These are phyloP conservation scores for Wickerhamiella brachini DNA, from an alignment of 805 yeast genomes.

Conservation along the genomic window DNA sequence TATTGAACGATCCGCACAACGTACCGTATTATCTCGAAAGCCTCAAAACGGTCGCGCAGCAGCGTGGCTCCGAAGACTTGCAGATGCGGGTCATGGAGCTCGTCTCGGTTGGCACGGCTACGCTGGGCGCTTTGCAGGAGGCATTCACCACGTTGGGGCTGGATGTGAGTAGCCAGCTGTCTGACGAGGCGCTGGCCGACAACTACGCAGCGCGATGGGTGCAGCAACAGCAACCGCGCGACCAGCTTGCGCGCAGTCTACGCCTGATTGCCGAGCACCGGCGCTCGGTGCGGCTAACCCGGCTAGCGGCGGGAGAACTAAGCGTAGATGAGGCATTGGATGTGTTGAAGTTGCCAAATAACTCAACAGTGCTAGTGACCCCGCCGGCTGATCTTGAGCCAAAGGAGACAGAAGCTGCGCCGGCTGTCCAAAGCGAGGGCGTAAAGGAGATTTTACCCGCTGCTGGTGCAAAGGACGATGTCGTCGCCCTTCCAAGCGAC, in stretches of 20 bases:
- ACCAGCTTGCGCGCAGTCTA: conserved; percentile 2
- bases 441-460: too few relatives aligned
- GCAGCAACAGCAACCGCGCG: background rate
- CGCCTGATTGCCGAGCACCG: conserved; percentile 9
- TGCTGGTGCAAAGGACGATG: too few relatives aligned
- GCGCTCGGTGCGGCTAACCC: conserved; percentile 5
- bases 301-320: background rate
- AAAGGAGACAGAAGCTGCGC: too few relatives aligned
- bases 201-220: background rate
- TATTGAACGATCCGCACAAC: conserved; percentile 31
- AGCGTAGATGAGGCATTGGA: background rate
- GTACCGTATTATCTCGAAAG: conserved; percentile 46
- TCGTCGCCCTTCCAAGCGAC: background rate
- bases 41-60: conserved; percentile 36
- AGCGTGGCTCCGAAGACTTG: conserved; percentile 34
- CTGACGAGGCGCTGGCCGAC: conserved; percentile 11
- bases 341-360: background rate
- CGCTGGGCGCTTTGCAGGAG: conserved; percentile 33
- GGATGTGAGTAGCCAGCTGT: conserved; percentile 5
- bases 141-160: conserved; percentile 29
- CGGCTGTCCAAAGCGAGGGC: too few relatives aligned
- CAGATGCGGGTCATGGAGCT: conserved; percentile 33
- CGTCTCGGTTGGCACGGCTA: conserved; percentile 38
- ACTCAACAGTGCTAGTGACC: background rate
- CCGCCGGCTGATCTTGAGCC: too few relatives aligned